Conservation (phyloP, 179 eudicot species). For the Corrigiola litoralis region DNA sequence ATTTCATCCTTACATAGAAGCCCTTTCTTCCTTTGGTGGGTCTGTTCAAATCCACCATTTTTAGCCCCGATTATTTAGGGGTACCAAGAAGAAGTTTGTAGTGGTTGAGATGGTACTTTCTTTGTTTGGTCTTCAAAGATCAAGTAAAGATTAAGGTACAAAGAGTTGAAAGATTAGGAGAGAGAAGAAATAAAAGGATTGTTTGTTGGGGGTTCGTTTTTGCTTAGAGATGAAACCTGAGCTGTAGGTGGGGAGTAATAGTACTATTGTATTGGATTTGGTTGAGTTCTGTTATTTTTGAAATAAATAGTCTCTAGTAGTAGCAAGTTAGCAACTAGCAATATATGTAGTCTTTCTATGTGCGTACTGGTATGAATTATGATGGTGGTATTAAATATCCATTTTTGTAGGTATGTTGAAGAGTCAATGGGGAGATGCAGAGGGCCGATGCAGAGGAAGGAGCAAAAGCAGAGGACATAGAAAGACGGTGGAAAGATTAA, state of each 20-base stretch:
- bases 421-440: neutral
- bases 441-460: neutral
- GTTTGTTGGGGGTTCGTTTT: conserved; percentile 44
- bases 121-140: conserved; percentile 26
- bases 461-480: neutral
- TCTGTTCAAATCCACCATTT: conserved; percentile 36
- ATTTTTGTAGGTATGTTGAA: neutral
- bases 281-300: conserved; percentile 22
- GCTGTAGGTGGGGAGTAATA: neutral
- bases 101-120: conserved; percentile 47
- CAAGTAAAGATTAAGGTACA: conserved; percentile 32
- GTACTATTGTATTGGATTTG: conserved; percentile 27
- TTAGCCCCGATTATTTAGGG: conserved; percentile 8
- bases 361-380: too few relatives aligned
- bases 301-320: neutral
- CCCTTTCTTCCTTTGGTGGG: conserved; percentile 36
- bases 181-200: neutral
- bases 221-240: conserved; percentile 15
- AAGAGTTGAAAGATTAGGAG: neutral
- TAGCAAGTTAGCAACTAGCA: neutral
- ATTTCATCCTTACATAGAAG: conserved; percentile 44
- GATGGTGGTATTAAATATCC: too few relatives aligned
- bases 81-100: neutral
- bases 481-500: neutral
- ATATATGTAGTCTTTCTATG: too few relatives aligned